These are phyloP conservation scores for Stellera chamaejasme DNA, from an alignment of 345 rosid species.

Conservation along the genomic window DNA sequence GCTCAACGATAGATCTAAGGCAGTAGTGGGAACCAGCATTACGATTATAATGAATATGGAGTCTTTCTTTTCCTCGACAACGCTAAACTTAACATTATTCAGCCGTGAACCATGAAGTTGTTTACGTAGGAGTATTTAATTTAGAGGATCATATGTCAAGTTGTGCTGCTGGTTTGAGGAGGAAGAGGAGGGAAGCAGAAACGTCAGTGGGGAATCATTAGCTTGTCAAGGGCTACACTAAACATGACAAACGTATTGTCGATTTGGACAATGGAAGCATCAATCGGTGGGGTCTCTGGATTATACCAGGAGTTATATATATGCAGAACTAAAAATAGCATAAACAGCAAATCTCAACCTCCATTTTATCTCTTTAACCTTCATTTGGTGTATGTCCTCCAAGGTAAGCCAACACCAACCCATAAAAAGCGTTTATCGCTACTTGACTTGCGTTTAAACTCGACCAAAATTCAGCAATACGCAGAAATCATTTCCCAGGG, in stretches of 20 bases:
- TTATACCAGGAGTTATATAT: conserved; percentile 9
- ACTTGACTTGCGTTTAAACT: conserved; percentile 10
- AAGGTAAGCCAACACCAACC: conserved; percentile 20
- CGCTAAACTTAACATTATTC: conserved; percentile 8
- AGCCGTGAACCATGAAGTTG: conserved; percentile 22
- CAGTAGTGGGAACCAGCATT: conserved; percentile 14
- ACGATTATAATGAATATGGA: conserved; percentile 8
- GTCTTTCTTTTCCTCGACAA: conserved; percentile 13
- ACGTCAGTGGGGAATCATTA: conserved; percentile 52
- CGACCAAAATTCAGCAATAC: not conserved
- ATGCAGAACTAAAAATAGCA: conserved; percentile 11
- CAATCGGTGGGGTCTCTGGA: conserved; percentile 31
- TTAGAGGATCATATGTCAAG: conserved; percentile 24
- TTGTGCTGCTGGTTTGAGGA: conserved; percentile 23
- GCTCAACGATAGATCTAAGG: conserved; percentile 5
- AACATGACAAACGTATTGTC: conserved; percentile 38
- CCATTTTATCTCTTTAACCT: conserved; percentile 23
- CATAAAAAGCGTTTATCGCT: conserved; percentile 1
- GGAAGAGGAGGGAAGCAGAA: conserved; percentile 14
- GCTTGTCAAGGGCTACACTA: conserved; percentile 32
- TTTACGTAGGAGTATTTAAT: not conserved
- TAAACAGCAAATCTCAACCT: conserved; percentile 13
- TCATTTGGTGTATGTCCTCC: conserved; percentile 24
- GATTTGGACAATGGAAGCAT: conserved; percentile 33
- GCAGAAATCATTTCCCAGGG: conserved; percentile 32